Evolutionary conservation across 176 grass and related monocot genomes (phyloP).

Genomic region (Bonia amplexicaulis): DNA sequence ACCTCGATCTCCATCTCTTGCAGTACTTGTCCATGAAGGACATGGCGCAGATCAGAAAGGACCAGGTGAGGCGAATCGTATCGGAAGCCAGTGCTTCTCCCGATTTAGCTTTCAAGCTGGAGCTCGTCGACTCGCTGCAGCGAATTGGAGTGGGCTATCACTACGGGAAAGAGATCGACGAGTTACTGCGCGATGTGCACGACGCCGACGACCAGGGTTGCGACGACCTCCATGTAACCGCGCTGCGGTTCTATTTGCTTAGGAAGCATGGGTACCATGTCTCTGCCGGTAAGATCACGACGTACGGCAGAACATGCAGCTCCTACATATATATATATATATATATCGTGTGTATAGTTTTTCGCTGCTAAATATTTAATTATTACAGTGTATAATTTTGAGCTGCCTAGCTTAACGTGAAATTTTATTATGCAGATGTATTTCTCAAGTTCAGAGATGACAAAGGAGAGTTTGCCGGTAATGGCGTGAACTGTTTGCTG

Average conservation of each 20-base stretch:
- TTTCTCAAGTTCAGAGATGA: constrained; percentile 45
- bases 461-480: background rate
- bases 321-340: background rate
- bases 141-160: constrained; percentile 32
- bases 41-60: background rate
- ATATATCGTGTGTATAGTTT: too few species aligned
- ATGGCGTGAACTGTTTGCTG: constrained; percentile 2
- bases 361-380: background rate
- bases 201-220: background rate
- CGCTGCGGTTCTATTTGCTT: constrained; percentile 25
- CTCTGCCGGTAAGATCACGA: background rate
- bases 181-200: background rate
- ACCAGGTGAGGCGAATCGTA: constrained; percentile 2
- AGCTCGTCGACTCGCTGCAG: constrained; percentile 33
- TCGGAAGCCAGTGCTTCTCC: background rate
- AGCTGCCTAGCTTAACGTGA: background rate
- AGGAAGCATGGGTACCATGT: constrained; percentile 30
- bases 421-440: background rate
- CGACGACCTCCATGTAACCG: background rate
- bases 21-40: constrained; percentile 13
- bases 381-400: background rate
- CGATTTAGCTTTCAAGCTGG: background rate
- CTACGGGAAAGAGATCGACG: constrained; percentile 24
- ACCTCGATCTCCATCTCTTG: background rate
- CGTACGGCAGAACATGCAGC: too few species aligned